Conservation (phyloP, 371 early-diverging fungal species). For the Mucor mucedo region DNA sequence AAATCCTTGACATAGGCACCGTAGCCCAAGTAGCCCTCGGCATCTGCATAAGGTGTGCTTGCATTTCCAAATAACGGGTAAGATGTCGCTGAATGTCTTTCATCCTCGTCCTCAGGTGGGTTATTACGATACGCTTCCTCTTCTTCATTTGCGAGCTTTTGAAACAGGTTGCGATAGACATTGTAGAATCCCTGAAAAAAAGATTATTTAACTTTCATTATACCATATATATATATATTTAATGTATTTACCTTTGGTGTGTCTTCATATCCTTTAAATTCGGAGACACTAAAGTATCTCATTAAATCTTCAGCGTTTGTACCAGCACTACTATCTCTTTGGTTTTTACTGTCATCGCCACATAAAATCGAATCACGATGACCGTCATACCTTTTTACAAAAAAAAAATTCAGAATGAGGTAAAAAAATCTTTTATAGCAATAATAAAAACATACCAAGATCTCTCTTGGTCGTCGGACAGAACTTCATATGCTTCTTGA, state of each 20-base stretch:
- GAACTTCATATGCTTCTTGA: conserved; percentile 89
- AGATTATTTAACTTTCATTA: background rate
- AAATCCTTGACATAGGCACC: conserved; percentile 64
- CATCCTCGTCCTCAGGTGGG: conserved; percentile 41
- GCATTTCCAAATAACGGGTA: conserved; percentile 69
- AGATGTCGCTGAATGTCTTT: conserved; percentile 27
- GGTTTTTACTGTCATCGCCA: conserved; percentile 59
- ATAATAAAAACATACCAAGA: conserved; percentile 76
- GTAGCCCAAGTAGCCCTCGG: conserved; percentile 39
- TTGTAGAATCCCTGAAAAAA: conserved; percentile 74
- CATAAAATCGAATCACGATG: conserved; percentile 84
- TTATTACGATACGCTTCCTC: conserved; percentile 60
- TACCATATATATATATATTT: background rate
- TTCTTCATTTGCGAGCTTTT: conserved; percentile 81
- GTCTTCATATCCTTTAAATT: conserved; percentile 73
- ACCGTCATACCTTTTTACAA: conserved; percentile 71
- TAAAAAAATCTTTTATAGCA: no score
- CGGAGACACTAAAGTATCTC: conserved; percentile 70
- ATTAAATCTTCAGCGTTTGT: conserved; percentile 68
- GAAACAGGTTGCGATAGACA: conserved; percentile 82
- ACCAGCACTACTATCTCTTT: conserved; percentile 51
- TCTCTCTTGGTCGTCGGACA: conserved; percentile 89
- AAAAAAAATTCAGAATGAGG: background rate
- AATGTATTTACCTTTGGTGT: conserved; percentile 45
- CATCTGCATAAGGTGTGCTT: conserved; percentile 53